phyloP scores from a whole-genome alignment of 2,329 filamentous ascomycete species.

The Apiospora hydei region DNA sequence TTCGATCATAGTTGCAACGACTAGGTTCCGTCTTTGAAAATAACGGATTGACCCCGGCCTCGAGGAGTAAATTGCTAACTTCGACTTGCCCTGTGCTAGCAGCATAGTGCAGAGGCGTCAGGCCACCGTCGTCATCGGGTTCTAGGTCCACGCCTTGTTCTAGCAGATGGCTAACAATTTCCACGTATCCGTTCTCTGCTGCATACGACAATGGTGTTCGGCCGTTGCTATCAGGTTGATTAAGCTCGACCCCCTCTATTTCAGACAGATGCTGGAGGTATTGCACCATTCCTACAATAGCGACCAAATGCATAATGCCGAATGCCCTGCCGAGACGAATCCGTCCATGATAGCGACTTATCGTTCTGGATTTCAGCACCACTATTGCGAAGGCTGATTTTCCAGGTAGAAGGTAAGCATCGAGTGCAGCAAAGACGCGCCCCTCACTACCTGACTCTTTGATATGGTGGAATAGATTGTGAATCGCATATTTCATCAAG shows the following conservation, averaged over 20 bases:
- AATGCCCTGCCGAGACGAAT: background rate
- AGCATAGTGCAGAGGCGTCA: slow-evolving; percentile 24
- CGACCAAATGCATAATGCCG: background rate
- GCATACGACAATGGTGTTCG: slow-evolving; percentile 6
- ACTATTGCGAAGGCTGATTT: background rate
- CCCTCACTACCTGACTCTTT: background rate
- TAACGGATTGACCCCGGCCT: slow-evolving; percentile 7
- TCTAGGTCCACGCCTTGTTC: slow-evolving; percentile 12
- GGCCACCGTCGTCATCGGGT: background rate
- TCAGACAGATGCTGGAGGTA: background rate
- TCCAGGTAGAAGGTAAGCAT: slow-evolving; percentile 4
- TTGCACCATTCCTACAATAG: background rate
- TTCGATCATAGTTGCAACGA: background rate
- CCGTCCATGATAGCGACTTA: no score
- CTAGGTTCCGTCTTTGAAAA: background rate
- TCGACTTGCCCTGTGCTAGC: background rate
- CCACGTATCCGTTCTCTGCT: slow-evolving; percentile 7
- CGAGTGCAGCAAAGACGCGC: background rate
- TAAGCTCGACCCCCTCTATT: background rate
- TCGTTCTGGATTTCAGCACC: background rate
- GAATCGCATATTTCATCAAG: background rate
- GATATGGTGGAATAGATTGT: background rate
- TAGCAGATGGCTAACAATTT: slow-evolving; percentile 1
- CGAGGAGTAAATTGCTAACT: slow-evolving; percentile 10
- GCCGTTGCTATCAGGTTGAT: slow-evolving; percentile 1